Conservation (phyloP, 257 asterid species). For the Penstemon newberryi region DNA sequence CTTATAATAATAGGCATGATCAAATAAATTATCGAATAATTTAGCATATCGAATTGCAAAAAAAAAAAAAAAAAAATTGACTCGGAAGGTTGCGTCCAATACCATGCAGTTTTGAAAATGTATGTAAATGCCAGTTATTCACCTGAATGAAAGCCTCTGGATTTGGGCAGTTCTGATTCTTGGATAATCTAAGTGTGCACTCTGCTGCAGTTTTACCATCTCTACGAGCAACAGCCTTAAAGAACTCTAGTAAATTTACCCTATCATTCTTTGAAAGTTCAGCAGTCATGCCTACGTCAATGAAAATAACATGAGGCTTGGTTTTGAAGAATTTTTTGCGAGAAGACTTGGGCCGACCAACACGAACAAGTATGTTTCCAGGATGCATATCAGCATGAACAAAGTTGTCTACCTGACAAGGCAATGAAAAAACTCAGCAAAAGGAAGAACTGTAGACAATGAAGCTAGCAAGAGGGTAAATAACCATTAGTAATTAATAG, state of each 20-base stretch:
- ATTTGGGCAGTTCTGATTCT: constrained; percentile 72
- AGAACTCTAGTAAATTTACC: constrained; percentile 59
- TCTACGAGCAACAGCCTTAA: constrained; percentile 74
- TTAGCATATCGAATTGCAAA: background rate
- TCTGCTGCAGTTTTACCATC: constrained; percentile 77
- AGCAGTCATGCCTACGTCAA: constrained; percentile 90
- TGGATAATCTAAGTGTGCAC: constrained; percentile 56
- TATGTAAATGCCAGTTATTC: constrained; percentile 16
- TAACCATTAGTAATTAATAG: constrained; percentile 1
- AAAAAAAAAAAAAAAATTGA: too few relatives aligned
- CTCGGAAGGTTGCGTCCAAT: too few relatives aligned
- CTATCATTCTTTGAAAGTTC: constrained; percentile 68
- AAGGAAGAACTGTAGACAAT: constrained; percentile 11
- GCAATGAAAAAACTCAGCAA: constrained; percentile 22
- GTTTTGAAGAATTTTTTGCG: constrained; percentile 56
- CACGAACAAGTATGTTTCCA: constrained; percentile 83
- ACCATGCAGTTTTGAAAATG: constrained; percentile 15
- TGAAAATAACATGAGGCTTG: constrained; percentile 73
- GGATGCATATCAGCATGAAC: constrained; percentile 93
- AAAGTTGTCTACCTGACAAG: constrained; percentile 75
- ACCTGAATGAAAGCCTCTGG: constrained; percentile 82
- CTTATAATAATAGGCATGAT: background rate
- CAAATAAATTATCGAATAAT: background rate
- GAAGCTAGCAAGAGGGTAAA: constrained; percentile 3
- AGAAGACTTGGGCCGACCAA: constrained; percentile 44